Percentiles rank a stretch among this genome's conserved stretches.
Evolutionary conservation across 768 basidiomycete species (phyloP).

Genomic region (Termitomyces sp.): DNA sequence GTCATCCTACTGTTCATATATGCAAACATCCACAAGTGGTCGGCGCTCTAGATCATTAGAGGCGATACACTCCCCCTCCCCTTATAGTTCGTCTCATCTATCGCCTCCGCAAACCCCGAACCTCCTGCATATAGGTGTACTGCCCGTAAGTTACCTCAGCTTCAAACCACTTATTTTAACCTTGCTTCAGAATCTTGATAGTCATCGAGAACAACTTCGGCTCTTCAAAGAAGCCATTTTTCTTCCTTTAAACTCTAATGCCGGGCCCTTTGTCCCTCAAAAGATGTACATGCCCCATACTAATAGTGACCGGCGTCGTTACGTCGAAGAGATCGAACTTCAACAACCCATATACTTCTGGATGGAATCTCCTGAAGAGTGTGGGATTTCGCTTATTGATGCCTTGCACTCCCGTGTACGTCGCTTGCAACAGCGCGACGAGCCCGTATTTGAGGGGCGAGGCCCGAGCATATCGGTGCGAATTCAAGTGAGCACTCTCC

Average conservation of each 20-base stretch:
- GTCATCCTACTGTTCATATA: conserved; percentile 3
- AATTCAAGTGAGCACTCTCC: conserved; percentile 48
- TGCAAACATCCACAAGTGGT: conserved; percentile 1
- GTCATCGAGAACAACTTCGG: conserved; percentile 39
- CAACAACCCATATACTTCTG: conserved; percentile 63
- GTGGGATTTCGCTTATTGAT: conserved; percentile 60
- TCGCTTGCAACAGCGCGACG: conserved; percentile 52
- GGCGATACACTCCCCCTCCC: conserved; percentile 1
- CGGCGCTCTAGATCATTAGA: conserved; percentile 11
- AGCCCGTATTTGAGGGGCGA: conserved; percentile 63
- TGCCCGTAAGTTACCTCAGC: neutral
- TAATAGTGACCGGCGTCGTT: conserved; percentile 69
- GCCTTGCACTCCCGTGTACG: conserved; percentile 57
- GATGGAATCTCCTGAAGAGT: conserved; percentile 45
- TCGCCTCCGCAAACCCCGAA: conserved; percentile 9
- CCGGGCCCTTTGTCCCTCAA: conserved; percentile 62
- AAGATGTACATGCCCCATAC: conserved; percentile 72
- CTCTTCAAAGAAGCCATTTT: conserved; percentile 38
- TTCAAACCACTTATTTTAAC: neutral
- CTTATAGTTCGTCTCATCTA: conserved; percentile 6
- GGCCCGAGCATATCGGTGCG: conserved; percentile 81
- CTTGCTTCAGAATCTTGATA: conserved; percentile 24
- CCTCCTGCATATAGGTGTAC: neutral
- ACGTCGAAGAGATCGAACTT: conserved; percentile 65
- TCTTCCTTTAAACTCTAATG: conserved; percentile 29